These are phyloP conservation scores for Phalaenopsis aphrodite DNA, from an alignment of 106 monocot species.

Conservation along the genomic window DNA sequence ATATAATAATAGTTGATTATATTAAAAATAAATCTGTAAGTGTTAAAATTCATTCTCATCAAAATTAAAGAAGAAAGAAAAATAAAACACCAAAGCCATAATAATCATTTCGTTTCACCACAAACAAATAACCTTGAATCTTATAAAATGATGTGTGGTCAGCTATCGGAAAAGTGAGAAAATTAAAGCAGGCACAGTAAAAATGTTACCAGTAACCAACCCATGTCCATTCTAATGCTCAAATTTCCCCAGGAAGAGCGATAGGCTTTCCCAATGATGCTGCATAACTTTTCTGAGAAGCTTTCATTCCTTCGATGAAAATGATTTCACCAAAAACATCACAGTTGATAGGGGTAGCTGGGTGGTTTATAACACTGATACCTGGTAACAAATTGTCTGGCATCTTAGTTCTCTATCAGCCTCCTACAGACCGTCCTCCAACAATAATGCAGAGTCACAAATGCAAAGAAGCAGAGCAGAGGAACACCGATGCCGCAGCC, in stretches of 20 bases:
- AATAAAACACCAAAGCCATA: no score
- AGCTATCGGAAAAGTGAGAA: no score
- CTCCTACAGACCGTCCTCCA: slow-evolving; percentile 71
- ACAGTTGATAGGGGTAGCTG: neutral
- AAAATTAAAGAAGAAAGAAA: no score
- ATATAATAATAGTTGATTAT: no score
- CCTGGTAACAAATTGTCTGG: neutral
- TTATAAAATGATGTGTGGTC: no score
- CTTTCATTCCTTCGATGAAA: neutral
- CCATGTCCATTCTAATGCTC: neutral
- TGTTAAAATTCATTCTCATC: no score
- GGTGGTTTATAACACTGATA: neutral
- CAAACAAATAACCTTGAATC: no score
- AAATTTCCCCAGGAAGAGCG: neutral
- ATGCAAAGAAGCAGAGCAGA: slow-evolving; percentile 36
- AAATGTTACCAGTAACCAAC: neutral
- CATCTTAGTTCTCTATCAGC: slow-evolving; percentile 37
- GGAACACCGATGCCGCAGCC: slow-evolving; percentile 65
- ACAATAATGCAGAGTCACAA: slow-evolving; percentile 54
- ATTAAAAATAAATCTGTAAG: no score
- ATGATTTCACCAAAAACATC: neutral
- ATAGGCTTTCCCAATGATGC: neutral
- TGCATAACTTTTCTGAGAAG: neutral
- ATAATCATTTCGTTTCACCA: no score
- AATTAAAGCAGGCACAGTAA: no score